Conservation (phyloP, 2,329 filamentous ascomycete genomes). For the Ophiocordyceps polyrhachis-furcata region DNA sequence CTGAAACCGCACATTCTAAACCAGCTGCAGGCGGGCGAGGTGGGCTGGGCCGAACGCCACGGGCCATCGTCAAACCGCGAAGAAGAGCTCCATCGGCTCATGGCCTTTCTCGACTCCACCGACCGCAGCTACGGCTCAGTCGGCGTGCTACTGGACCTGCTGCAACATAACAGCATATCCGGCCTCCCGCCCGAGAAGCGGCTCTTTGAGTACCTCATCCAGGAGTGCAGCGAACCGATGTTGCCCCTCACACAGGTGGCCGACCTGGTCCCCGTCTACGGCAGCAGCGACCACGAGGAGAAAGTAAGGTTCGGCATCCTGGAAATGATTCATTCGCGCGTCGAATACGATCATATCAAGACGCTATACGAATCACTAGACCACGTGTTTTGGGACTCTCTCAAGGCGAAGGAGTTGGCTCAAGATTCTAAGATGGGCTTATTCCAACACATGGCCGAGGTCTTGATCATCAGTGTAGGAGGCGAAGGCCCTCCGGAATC, state of each 20-base stretch:
- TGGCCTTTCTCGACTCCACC: slow-evolving; percentile 43
- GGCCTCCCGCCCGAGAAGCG: slow-evolving; percentile 18
- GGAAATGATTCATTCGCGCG: slow-evolving; percentile 18
- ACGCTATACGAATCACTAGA: slow-evolving; percentile 30
- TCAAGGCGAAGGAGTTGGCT: slow-evolving; percentile 17
- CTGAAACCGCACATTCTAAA: slow-evolving; percentile 18
- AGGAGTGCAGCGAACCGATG: slow-evolving; percentile 9
- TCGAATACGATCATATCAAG: slow-evolving; percentile 19
- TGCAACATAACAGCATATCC: slow-evolving; percentile 9
- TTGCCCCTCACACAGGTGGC: slow-evolving; percentile 16
- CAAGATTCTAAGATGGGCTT: slow-evolving; percentile 22
- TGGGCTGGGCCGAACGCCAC: slow-evolving; percentile 10
- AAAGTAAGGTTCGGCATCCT: slow-evolving; percentile 22
- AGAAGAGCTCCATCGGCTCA: slow-evolving; percentile 40
- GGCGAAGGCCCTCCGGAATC: slow-evolving; percentile 21
- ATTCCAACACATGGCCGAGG: slow-evolving; percentile 27
- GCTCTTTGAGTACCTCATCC: slow-evolving; percentile 24
- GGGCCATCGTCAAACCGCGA: slow-evolving; percentile 19
- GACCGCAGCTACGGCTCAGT: slow-evolving; percentile 40
- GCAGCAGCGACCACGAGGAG: slow-evolving; percentile 13
- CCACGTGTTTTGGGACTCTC: slow-evolving; percentile 26
- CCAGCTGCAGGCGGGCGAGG: slow-evolving; percentile 13
- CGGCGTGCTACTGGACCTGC: slow-evolving; percentile 24
- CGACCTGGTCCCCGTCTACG: slow-evolving; percentile 11
- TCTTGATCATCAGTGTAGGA: slow-evolving; percentile 27